Base-by-base conservation (phyloP, 139 green algal genomes). In the Marvania coccoides region DNA sequence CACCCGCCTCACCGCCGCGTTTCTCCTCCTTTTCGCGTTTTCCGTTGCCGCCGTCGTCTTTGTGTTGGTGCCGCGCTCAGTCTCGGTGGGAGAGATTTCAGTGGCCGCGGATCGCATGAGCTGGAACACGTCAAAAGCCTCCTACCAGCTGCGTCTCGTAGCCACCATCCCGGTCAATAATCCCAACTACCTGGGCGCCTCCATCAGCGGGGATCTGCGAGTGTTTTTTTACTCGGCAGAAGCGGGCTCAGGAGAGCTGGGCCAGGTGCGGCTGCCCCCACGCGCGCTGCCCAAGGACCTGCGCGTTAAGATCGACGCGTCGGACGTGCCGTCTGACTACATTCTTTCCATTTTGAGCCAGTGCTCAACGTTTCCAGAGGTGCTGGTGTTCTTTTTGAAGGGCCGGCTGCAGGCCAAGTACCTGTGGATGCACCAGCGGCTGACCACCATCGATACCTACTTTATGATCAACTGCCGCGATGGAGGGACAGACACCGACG, bases 341-440 rank as follows among this genome's bases (percentile, higher is more conserved):
- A 81, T 78, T 15, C 70, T 87, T 10, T 77, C 81, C 38, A 86
- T 90, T 13, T 74, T 87, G 38, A 79, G 58, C 7, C 73, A 87
- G 60, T 91, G 85, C 69, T 84, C 85, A 36, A 84, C 81, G 35
- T 90, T 87, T 58, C 84, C 84, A 3, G 38, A 83, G 46, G 66
- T 77, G 3, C 78, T 93, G 47, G 84, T 92, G 38, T 93, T 93
- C 76, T 92, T 93, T 61, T 72, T 93, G 0, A 77, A 78, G 24
- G 83, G 77, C 47, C 73, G 61, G 26, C 72, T 92, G 40, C 74
- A 82, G 74, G 80, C 73, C 0, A 60, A 56, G 3, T 87, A 85
- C 53, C 24, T 87, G 33, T 71, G 62, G 2, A 71, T 71, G 67
- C 54, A 23, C 2, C 67, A 76, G 6, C 19, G 60, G 7, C 47